Evolutionary conservation across 352 stramenopile genomes (phyloP), one percentile per base, ranked within the genome.

Genomic region (Globisporangium abappressorium): DNA sequence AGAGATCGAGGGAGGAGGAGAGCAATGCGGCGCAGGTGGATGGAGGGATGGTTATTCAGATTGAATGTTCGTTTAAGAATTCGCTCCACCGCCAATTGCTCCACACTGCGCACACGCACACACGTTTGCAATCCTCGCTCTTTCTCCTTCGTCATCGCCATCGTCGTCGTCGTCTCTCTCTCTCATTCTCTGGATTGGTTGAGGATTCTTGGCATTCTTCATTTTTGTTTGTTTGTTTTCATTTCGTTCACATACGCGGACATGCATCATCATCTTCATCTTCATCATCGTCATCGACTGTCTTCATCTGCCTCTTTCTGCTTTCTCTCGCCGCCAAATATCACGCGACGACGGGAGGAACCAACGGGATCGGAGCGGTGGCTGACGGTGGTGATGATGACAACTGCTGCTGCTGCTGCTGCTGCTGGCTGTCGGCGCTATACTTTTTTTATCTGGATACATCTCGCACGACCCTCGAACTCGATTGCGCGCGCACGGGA

Each of bases 231-330:
- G 12, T 64, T 53, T 56, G 12, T 64, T 53, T 53, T 55, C 46
- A 57, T 65, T 57, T 55, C 49, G 34, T 65, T 65, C 60, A 57
- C 60, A 57, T 65, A 46, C 60, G 60, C 60, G 26, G n/a, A n/a
- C 20, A 43, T n/a, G 24, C 49, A 57, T 14, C 36, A 53, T 36
- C 34, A 22, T 22, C 57, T 7, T 53, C 24, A 33, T 7, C 24
- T 26, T 26, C 38, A 12, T 38, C 57, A 38, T 34, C 24, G 12
- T 54, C 34, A 33, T 56, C 47, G 36, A 43, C 36, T 33, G 9
- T 64, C 58, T 55, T 47, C 41, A 47, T 47, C 41, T 56, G 26
- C 34, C 18, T 43, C 20, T 15, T 22, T 47, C 33, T 24, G 22
- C 55, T n/a, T 47, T 28, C 56, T 30, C 33, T 65, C 60, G 46